Evolutionary conservation across 345 rosid species (phyloP).

Genomic region (Populus davidiana): DNA sequence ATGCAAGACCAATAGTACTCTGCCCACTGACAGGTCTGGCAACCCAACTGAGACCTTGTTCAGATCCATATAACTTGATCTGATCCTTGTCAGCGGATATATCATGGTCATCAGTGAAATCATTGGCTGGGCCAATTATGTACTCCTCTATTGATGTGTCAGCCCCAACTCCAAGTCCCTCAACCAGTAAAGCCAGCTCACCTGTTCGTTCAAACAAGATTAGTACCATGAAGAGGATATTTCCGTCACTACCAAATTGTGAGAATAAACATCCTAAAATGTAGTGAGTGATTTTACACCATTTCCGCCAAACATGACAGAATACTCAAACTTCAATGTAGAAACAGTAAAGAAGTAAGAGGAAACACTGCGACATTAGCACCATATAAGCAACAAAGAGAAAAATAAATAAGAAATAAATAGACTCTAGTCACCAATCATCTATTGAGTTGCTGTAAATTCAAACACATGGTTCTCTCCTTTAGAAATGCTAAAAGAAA

Average conservation of each 20-base stretch:
- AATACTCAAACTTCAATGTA: background rate
- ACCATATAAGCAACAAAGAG: background rate
- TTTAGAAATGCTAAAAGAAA: background rate
- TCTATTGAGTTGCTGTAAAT: background rate
- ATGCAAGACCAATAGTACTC: conserved; percentile 54
- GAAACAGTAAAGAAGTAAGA: background rate
- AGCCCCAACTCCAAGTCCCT: conserved; percentile 84
- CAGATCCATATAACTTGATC: conserved; percentile 85
- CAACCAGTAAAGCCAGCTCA: conserved; percentile 96
- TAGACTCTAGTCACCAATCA: background rate
- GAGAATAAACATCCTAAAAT: background rate
- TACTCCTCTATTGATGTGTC: conserved; percentile 88
- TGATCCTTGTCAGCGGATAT: conserved; percentile 63
- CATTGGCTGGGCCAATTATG: conserved; percentile 70
- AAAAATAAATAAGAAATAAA: background rate
- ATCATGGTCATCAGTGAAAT: conserved; percentile 52
- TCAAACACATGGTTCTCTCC: background rate
- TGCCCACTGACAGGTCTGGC: conserved; percentile 82
- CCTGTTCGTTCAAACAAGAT: conserved; percentile 52
- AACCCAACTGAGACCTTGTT: conserved; percentile 75
- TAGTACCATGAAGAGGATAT: conserved; percentile 2
- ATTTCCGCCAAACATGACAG: background rate
- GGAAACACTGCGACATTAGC: background rate
- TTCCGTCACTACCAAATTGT: background rate
- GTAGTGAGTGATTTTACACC: background rate